A percentile compares a stretch with the other conserved stretches of the same genome.
Evolutionary conservation across 352 stramenopile species (phyloP).

Genomic region (Globisporangium echinulatum): DNA sequence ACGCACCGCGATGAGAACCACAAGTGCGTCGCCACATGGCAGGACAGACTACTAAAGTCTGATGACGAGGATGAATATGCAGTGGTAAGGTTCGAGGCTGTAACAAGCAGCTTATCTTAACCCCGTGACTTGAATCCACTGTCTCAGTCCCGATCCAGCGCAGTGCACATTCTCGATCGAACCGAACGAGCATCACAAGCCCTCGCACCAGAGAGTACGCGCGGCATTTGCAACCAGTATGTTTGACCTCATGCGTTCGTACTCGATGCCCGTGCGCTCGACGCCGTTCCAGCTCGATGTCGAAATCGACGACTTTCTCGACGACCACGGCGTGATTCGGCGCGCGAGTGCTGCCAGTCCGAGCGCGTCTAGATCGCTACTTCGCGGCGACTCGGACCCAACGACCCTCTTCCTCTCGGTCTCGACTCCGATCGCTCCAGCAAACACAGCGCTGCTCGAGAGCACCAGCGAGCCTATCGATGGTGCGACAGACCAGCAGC

Average conservation of each 20-base stretch:
- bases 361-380: conserved; percentile 18
- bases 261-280: conserved; percentile 5
- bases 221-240: conserved; percentile 1
- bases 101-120: too few species aligned
- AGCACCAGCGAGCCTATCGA: not conserved
- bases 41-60: too few species aligned
- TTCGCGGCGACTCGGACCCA: conserved; percentile 18
- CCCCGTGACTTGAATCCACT: too few species aligned
- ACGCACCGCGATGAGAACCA: too few species aligned
- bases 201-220: too few species aligned
- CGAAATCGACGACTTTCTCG: conserved; percentile 24
- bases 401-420: conserved; percentile 13
- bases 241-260: conserved; percentile 7
- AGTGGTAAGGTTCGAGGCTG: too few species aligned
- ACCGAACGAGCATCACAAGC: too few species aligned
- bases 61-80: too few species aligned
- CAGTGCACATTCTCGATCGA: too few species aligned
- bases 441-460: not conserved
- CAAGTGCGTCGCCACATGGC: too few species aligned
- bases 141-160: too few species aligned
- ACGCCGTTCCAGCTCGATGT: conserved; percentile 22
- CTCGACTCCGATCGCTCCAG: not conserved
- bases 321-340: conserved; percentile 34
- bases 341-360: conserved; percentile 23
- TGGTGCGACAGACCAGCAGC: not conserved